Base-by-base conservation (phyloP, 2,329 filamentous ascomycete genomes). In the Alternaria sp. region DNA sequence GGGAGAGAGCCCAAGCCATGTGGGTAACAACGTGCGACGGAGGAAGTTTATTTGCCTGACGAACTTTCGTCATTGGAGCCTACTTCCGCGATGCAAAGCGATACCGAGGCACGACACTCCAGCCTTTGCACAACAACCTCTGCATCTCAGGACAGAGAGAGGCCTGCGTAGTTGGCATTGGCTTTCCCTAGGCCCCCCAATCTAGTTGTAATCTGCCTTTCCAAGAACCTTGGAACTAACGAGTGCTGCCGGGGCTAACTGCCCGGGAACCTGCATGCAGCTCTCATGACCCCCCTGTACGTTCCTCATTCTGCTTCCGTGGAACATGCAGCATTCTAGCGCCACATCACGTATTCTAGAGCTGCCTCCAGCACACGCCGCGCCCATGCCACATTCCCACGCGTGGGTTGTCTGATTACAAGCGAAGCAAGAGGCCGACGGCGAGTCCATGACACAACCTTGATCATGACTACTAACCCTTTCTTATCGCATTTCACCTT, bases 311-410 rank as follows among this genome's bases (percentile, higher is more conserved):
- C 46, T 49, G 46, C 46, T 49, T 49, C 46, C 46, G 46, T 36
- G 32, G 32, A 49, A 49, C 46, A 41, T 51, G 36, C 49, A 41
- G 34, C 36, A 6, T 51, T 41, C 49, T 41, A 51, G 49, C 49
- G 49, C 49, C 49, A 51, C 51, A 54, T 54, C 51, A 54, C 18
- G 46, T 20, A 49, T 49, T 36, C 46, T 38, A 36, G 32, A 32
- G 46, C 46, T 42, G 30, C 36, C n/a, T 42, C 16, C 49, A 30
- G 18, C 49, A 38, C 49, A 22, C 38, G 30, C 36, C 36, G 26
- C 36, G 36, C 7, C 32, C 46, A n/a, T 36, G 32, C 22, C 46
- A 36, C 30, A 22, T 49, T 34, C n/a, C 30, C 30, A 36, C 32
- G 46, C 20, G 46, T 14, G 34, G 30, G 32, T 24, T 38, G 16